Conservation (phyloP, 176 grass and related monocot species). For the Rhynchospora pubera region DNA sequence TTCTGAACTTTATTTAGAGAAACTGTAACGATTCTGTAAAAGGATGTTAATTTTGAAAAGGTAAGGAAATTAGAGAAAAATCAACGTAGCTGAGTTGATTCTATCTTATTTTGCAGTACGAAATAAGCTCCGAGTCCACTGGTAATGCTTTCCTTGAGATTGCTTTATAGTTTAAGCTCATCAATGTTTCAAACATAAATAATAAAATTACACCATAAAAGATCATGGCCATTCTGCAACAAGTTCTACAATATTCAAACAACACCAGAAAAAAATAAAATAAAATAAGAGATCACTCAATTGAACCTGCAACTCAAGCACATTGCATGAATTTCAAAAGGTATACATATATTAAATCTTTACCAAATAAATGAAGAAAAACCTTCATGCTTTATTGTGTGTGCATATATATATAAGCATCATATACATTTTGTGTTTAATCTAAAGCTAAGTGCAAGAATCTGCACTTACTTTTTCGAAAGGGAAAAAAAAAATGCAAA, state of each 20-base stretch:
- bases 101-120: background rate
- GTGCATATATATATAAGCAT: background rate
- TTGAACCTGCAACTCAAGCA: background rate
- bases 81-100: background rate
- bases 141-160: background rate
- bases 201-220: background rate
- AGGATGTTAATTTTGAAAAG: background rate
- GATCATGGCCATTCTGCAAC: background rate
- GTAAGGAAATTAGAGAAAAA: background rate
- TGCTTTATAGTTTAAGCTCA: background rate
- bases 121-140: background rate
- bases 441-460: background rate
- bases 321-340: background rate
- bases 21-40: background rate
- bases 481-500: background rate
- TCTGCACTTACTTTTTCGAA: background rate
- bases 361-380: background rate
- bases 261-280: background rate
- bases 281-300: background rate
- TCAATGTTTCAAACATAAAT: background rate
- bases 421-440: background rate
- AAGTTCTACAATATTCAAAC: background rate
- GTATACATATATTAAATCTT: background rate
- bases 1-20: background rate
- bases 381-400: background rate